These are phyloP conservation scores for Aspergillus incahuasiensis DNA, from an alignment of 495 filamentous ascomycete genomes.

Conservation along the genomic window DNA sequence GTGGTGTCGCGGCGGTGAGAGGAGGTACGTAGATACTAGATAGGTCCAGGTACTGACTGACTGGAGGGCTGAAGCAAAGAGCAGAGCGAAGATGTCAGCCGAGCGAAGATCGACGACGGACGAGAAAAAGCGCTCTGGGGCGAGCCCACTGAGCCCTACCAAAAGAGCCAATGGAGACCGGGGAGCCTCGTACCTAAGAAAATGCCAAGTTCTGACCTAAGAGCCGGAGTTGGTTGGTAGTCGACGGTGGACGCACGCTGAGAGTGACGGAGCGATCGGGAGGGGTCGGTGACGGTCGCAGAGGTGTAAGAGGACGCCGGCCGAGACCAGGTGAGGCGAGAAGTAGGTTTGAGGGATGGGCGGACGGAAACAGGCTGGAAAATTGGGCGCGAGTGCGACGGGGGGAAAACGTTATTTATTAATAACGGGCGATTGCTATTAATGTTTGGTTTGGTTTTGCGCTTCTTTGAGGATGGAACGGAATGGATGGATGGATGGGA, in stretches of 20 bases:
- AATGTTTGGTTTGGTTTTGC: neutral
- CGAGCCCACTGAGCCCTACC: neutral
- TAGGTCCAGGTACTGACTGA: too few relatives aligned
- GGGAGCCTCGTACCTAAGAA: conserved; percentile 15
- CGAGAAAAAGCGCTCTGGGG: conserved; percentile 8
- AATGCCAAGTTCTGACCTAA: conserved; percentile 27
- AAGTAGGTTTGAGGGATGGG: neutral
- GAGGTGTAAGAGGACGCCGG: neutral
- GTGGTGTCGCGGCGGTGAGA: conserved; percentile 1
- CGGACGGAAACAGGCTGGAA: neutral
- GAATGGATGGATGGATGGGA: neutral
- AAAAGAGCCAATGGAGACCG: conserved; percentile 17
- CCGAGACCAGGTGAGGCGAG: neutral
- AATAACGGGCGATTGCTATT: conserved; percentile 5
- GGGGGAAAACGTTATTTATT: neutral
- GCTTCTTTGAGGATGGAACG: too few relatives aligned
- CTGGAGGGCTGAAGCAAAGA: too few relatives aligned
- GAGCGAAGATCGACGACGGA: neutral
- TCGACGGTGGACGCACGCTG: too few relatives aligned
- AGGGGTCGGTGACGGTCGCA: neutral
- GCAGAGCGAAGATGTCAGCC: too few relatives aligned
- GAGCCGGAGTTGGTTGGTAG: too few relatives aligned
- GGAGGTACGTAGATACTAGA: too few relatives aligned
- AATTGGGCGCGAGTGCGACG: neutral
- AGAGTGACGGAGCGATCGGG: neutral